These are phyloP conservation scores for Arachis monticola DNA, from an alignment of 331 rosid genomes.

Conservation along the genomic window DNA sequence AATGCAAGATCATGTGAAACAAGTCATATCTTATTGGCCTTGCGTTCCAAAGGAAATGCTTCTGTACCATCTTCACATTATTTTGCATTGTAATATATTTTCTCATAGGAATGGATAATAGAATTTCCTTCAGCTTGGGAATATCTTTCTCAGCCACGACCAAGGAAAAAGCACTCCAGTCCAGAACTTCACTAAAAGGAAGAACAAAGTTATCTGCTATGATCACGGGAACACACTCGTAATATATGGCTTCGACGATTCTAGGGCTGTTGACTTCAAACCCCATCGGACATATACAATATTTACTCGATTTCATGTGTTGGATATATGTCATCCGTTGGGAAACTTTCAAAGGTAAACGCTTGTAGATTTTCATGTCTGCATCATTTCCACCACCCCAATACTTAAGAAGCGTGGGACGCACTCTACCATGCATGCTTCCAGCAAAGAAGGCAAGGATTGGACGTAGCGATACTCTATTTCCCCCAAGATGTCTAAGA, in stretches of 20 bases:
- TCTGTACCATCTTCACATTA: conserved; percentile 95
- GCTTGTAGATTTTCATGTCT: conserved; percentile 90
- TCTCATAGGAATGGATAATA: conserved; percentile 75
- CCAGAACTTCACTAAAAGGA: conserved; percentile 81
- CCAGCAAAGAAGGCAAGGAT: conserved; percentile 96
- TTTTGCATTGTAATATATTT: conserved; percentile 77
- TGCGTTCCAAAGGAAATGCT: conserved; percentile 93
- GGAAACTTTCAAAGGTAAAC: conserved; percentile 69
- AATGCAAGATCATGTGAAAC: conserved; percentile 94
- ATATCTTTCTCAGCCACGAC: conserved; percentile 91
- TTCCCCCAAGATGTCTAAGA: conserved; percentile 84
- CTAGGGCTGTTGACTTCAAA: conserved; percentile 98
- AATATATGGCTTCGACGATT: conserved; percentile 92
- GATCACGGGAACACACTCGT: conserved; percentile 95
- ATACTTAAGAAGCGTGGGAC: conserved; percentile 72
- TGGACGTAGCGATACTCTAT: conserved; percentile 78
- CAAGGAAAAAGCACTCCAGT: conserved; percentile 84
- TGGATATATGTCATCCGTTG: conserved; percentile 84
- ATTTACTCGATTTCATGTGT: conserved; percentile 95
- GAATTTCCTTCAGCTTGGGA: conserved; percentile 81
- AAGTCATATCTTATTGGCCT: conserved; percentile 76
- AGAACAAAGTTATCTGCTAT: conserved; percentile 92
- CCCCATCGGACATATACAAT: conserved; percentile 94
- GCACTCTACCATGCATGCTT: conserved; percentile 97
- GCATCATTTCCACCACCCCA: conserved; percentile 73